phyloP scores from a whole-genome alignment of 306 rosid species.

The Cucumis hystrix region DNA sequence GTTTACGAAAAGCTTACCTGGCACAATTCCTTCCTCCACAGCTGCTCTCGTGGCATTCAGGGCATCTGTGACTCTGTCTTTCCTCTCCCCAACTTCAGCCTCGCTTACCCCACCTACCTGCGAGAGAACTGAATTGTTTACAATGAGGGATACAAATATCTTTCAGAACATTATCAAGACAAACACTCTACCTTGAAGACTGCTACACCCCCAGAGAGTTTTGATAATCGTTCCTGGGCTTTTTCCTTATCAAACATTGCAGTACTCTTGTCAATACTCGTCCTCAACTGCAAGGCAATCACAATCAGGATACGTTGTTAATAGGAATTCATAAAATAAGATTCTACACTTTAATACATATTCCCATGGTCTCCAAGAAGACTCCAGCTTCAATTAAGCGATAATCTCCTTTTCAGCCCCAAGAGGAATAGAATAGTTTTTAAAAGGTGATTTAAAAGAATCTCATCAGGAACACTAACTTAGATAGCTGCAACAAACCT shows the following conservation, averaged over 20 bases:
- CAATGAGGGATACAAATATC: conserved; percentile 1
- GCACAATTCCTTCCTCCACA: conserved; percentile 92
- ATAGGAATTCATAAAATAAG: not conserved
- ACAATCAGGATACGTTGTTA: conserved; percentile 1
- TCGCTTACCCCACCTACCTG: conserved; percentile 98
- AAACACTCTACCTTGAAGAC: conserved; percentile 58
- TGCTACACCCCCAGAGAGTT: conserved; percentile 91
- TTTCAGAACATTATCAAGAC: not conserved
- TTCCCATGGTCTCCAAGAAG: not conserved
- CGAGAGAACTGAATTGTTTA: not conserved
- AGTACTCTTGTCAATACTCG: conserved; percentile 54
- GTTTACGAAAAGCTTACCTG: conserved; percentile 38
- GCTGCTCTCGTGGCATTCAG: conserved; percentile 91
- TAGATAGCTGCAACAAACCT: conserved; percentile 31
- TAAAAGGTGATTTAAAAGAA: not conserved
- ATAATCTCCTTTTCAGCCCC: not conserved
- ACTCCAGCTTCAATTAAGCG: not conserved
- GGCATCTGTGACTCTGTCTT: conserved; percentile 95
- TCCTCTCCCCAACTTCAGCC: conserved; percentile 89
- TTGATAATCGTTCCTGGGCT: conserved; percentile 86
- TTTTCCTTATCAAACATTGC: conserved; percentile 84
- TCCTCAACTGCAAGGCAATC: conserved; percentile 44
- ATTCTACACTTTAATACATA: not conserved
- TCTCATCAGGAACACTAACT: not conserved
- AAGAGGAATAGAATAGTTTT: not conserved